A percentile compares a stretch with the other conserved stretches of the same genome.
These are phyloP conservation scores for Sporisorium sorghi DNA, from an alignment of 1,284 basidiomycete species.

Conservation along the genomic window DNA sequence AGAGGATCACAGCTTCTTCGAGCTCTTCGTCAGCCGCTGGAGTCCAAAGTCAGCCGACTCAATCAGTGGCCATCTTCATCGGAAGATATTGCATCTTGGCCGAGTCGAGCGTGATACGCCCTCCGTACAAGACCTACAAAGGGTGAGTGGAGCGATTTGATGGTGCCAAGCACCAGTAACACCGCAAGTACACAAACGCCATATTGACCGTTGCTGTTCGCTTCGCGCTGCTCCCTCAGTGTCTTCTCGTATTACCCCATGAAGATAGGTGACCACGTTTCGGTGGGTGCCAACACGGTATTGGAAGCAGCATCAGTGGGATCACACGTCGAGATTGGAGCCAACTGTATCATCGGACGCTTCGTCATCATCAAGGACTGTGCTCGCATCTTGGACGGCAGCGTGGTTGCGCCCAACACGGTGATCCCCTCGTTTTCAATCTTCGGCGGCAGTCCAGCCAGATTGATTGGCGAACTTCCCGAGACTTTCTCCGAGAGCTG, in stretches of 20 bases:
- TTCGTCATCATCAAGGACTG: slow-evolving; percentile 97
- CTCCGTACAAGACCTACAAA: slow-evolving; percentile 73
- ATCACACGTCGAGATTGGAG: slow-evolving; percentile 92
- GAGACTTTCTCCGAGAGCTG: slow-evolving; percentile 88
- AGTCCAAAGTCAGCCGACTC: slow-evolving; percentile 19
- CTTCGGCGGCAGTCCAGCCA: slow-evolving; percentile 90
- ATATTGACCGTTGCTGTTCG: background rate
- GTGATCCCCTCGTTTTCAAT: slow-evolving; percentile 88
- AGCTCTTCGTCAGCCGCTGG: slow-evolving; percentile 75
- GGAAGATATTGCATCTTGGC: slow-evolving; percentile 92
- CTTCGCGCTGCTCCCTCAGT: slow-evolving; percentile 19
- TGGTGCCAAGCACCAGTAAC: no score
- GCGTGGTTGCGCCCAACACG: slow-evolving; percentile 89
- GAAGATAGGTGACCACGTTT: slow-evolving; percentile 94
- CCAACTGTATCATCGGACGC: slow-evolving; percentile 93
- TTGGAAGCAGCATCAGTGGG: slow-evolving; percentile 96
- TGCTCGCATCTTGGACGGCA: slow-evolving; percentile 85
- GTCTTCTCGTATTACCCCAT: slow-evolving; percentile 98
- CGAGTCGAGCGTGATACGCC: slow-evolving; percentile 84
- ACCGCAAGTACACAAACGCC: no score
- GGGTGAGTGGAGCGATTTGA: slow-evolving; percentile 73
- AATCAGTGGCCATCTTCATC: slow-evolving; percentile 85
- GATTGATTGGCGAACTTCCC: slow-evolving; percentile 79
- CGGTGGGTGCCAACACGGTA: slow-evolving; percentile 86
- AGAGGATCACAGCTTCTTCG: slow-evolving; percentile 75